phyloP scores from a whole-genome alignment of 2,329 filamentous ascomycete species.

The Drechmeria coniospora region DNA sequence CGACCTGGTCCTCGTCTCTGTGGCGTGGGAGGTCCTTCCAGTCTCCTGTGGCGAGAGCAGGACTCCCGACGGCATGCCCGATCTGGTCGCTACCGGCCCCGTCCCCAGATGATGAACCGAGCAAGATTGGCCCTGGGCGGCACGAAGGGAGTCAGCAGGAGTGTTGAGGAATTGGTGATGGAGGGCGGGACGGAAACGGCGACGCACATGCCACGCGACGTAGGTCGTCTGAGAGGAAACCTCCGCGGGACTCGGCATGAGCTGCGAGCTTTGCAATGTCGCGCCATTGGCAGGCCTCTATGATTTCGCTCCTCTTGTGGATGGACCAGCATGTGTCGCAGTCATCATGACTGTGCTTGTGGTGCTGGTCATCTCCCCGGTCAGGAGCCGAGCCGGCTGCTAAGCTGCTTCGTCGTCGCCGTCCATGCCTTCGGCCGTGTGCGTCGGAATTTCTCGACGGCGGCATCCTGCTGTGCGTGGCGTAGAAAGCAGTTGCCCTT shows the following conservation, averaged over 20 bases:
- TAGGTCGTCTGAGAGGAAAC: conserved; percentile 50
- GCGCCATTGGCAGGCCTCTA: conserved; percentile 41
- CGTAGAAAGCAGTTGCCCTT: no score
- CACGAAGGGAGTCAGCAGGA: conserved; percentile 4
- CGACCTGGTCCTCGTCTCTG: conserved; percentile 77
- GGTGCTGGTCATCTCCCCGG: no score
- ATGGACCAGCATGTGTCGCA: conserved; percentile 4
- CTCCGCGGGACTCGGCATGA: conserved; percentile 49
- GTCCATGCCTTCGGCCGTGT: no score
- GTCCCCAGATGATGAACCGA: conserved; percentile 23
- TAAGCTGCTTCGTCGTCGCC: no score
- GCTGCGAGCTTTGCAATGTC: conserved; percentile 40
- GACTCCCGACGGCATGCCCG: no score
- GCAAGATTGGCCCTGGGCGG: conserved; percentile 43
- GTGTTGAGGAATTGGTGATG: conserved; percentile 1
- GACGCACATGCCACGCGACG: conserved; percentile 65
- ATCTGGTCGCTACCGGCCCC: conserved; percentile 3
- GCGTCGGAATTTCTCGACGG: no score
- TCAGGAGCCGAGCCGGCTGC: no score
- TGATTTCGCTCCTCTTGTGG: conserved; percentile 23
- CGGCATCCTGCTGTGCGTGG: no score
- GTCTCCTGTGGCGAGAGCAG: conserved; percentile 9
- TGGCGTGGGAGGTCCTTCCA: conserved; percentile 61
- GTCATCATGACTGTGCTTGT: no score
- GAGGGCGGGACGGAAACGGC: conserved; percentile 2